A percentile compares a stretch with the other conserved stretches of the same genome.
phyloP scores from a whole-genome alignment of 106 monocot genomes.

The Triglochin maritima region DNA sequence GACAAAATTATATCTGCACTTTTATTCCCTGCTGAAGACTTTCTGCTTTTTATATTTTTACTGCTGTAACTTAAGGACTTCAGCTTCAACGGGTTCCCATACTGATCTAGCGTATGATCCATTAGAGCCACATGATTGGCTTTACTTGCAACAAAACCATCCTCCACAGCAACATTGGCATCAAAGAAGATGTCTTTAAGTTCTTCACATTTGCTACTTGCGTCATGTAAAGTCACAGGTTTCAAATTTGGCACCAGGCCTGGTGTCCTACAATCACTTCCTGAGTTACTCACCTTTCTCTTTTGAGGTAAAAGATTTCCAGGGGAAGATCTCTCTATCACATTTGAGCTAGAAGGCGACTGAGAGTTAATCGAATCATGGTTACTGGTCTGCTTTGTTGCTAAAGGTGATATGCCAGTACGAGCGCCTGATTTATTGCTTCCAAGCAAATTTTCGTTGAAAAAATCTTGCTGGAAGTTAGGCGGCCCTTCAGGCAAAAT shows the following conservation, averaged over 20 bases:
- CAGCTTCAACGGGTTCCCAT: neutral
- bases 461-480: neutral
- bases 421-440: neutral
- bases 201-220: neutral
- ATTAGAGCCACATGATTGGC: neutral
- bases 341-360: neutral
- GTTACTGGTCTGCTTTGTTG: neutral
- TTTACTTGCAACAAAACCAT: neutral
- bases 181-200: neutral
- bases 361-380: neutral
- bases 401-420: neutral
- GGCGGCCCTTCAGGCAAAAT: neutral
- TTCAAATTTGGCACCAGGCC: neutral
- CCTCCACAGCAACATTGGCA: neutral
- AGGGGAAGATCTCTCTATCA: too few relatives aligned
- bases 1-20: neutral
- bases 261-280: neutral
- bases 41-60: neutral
- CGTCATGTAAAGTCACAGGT: neutral
- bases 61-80: neutral
- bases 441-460: neutral
- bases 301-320: constrained; percentile 2
- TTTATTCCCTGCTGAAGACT: neutral
- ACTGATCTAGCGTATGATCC: neutral
- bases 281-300: neutral